A percentile compares a stretch with the other conserved stretches of the same genome.
phyloP scores from a whole-genome alignment of 768 basidiomycete species.

The Panus rudis region DNA sequence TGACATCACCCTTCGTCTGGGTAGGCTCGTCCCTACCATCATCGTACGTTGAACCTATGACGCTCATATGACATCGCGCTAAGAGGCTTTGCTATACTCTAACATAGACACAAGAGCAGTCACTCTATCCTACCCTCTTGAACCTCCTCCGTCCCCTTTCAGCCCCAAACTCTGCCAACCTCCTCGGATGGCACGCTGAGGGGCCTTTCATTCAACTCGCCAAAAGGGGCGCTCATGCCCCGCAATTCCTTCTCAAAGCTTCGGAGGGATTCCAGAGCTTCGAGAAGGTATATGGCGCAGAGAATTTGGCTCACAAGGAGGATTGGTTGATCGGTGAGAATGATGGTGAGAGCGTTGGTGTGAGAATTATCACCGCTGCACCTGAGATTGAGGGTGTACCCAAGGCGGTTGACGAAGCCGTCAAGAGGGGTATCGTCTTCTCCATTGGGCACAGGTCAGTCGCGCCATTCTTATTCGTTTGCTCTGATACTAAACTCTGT shows the following conservation, averaged over 20 bases:
- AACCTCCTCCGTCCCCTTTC: constrained; percentile 62
- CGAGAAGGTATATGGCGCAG: constrained; percentile 65
- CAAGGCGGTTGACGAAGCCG: constrained; percentile 53
- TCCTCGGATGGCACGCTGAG: constrained; percentile 88
- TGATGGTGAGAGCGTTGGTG: constrained; percentile 36
- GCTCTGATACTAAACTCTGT: constrained; percentile 4
- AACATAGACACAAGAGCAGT: constrained; percentile 67
- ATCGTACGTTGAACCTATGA: constrained; percentile 44
- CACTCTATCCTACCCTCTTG: constrained; percentile 65
- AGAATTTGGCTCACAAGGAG: constrained; percentile 55
- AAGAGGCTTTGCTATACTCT: neutral
- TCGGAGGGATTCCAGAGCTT: constrained; percentile 59
- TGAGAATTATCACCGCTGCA: constrained; percentile 79
- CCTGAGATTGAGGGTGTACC: constrained; percentile 84
- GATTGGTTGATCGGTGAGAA: constrained; percentile 56
- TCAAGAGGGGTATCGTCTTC: constrained; percentile 62
- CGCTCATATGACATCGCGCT: neutral
- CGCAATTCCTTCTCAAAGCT: constrained; percentile 56
- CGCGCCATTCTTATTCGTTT: neutral
- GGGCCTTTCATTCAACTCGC: constrained; percentile 79
- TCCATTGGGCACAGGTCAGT: constrained; percentile 85
- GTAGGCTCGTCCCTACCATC: constrained; percentile 31
- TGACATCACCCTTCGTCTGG: constrained; percentile 16
- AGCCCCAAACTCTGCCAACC: constrained; percentile 54
- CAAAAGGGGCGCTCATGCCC: constrained; percentile 82